Percentiles rank a stretch among this genome's conserved stretches.
Conservation (phyloP, 1,139 yeast species). For the Arxiozyma heterogenica region DNA sequence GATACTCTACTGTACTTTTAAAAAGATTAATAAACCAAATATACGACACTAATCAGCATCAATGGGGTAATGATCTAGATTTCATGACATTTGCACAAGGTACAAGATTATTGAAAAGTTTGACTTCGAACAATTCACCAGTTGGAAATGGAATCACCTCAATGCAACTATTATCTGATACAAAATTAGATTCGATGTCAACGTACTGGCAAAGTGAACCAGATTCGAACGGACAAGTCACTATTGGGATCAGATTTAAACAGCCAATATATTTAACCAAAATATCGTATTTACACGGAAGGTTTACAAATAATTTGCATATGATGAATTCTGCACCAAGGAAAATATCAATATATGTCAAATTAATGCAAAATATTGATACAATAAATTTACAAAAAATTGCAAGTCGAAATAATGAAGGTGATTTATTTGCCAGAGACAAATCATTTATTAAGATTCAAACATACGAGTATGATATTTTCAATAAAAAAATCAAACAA, state of each 20-base stretch:
- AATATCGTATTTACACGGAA: slow-evolving; percentile 30
- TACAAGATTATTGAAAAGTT: slow-evolving; percentile 23
- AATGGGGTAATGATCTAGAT: slow-evolving; percentile 29
- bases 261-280: slow-evolving; percentile 32
- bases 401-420: slow-evolving; percentile 14
- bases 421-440: slow-evolving; percentile 14
- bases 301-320: slow-evolving; percentile 29
- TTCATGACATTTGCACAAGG: slow-evolving; percentile 29
- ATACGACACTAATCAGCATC: slow-evolving; percentile 27
- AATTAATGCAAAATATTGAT: slow-evolving; percentile 13
- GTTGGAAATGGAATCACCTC: slow-evolving; percentile 24
- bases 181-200: slow-evolving; percentile 18
- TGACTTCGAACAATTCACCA: slow-evolving; percentile 23
- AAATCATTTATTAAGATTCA: slow-evolving; percentile 22
- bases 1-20: slow-evolving; percentile 22
- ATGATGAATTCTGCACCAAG: slow-evolving; percentile 34
- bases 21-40: slow-evolving; percentile 24
- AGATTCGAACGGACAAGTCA: slow-evolving; percentile 12
- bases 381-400: slow-evolving; percentile 7
- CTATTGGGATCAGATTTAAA: slow-evolving; percentile 31
- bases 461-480: slow-evolving; percentile 24
- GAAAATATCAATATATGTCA: slow-evolving; percentile 27
- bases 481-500: slow-evolving; percentile 24
- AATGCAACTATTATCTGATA: slow-evolving; percentile 21
- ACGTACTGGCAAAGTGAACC: slow-evolving; percentile 32